Percentiles rank a stretch among this genome's conserved stretches.
Conservation (phyloP, 805 yeast genomes). For the Phaffomyces opuntiae region DNA sequence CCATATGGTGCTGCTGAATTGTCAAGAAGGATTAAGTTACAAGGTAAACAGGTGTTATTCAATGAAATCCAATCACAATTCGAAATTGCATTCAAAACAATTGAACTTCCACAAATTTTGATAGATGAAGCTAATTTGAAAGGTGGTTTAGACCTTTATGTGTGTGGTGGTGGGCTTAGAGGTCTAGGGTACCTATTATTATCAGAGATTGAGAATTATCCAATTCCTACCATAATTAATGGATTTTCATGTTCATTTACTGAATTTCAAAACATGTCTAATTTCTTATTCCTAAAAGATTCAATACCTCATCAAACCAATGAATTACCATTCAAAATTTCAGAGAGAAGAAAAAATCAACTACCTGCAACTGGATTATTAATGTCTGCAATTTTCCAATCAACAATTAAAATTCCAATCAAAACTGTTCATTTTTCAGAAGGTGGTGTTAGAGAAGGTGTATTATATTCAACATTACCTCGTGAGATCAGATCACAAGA, state of each 20-base stretch:
- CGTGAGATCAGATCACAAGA: constrained; percentile 53
- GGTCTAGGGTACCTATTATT: constrained; percentile 60
- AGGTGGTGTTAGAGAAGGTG: constrained; percentile 77
- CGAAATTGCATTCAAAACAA: constrained; percentile 40
- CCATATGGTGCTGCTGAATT: constrained; percentile 74
- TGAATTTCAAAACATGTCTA: constrained; percentile 44
- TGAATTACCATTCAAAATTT: constrained; percentile 40
- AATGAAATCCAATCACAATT: constrained; percentile 49
- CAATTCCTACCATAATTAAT: constrained; percentile 62
- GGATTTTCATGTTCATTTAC: constrained; percentile 56
- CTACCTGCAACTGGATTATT: constrained; percentile 64
- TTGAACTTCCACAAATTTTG: constrained; percentile 47
- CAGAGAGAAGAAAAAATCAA: constrained; percentile 59
- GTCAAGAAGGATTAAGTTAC: constrained; percentile 45
- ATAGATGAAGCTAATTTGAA: constrained; percentile 41
- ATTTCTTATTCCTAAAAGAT: constrained; percentile 43
- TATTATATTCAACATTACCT: constrained; percentile 55
- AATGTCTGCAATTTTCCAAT: constrained; percentile 54
- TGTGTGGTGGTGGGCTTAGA: constrained; percentile 71
- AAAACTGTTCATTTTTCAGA: constrained; percentile 63
- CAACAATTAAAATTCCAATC: constrained; percentile 39
- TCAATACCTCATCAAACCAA: constrained; percentile 30
- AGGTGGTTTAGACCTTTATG: constrained; percentile 58
- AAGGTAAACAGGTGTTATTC: constrained; percentile 41
- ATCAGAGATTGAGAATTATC: constrained; percentile 47